Conservation (phyloP, 2,329 filamentous ascomycete genomes). For the Hypoxylon sp. region DNA sequence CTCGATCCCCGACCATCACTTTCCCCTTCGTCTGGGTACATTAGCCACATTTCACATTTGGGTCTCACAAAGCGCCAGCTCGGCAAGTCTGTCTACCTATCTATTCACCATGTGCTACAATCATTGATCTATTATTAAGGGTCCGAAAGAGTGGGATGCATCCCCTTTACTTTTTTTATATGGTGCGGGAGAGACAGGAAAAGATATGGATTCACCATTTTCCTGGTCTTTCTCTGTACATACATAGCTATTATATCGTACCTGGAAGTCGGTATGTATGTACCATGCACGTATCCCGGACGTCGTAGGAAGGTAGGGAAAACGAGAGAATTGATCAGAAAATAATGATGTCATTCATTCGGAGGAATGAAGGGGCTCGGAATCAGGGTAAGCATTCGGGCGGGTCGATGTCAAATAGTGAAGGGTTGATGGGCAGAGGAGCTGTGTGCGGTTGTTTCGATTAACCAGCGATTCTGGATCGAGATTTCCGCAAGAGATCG, state of each 20-base stretch:
- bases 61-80: slow-evolving; percentile 28
- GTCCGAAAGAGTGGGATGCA: too few species aligned
- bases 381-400: slow-evolving; percentile 28
- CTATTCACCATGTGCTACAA: slow-evolving; percentile 17
- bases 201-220: too few species aligned
- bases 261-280: too few species aligned
- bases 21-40: slow-evolving; percentile 31
- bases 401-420: slow-evolving; percentile 19
- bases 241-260: too few species aligned
- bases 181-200: too few species aligned
- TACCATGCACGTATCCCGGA: slow-evolving; percentile 2
- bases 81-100: slow-evolving; percentile 23
- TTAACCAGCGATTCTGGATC: slow-evolving; percentile 7
- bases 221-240: too few species aligned
- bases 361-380: slow-evolving; percentile 13
- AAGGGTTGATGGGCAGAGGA: background rate
- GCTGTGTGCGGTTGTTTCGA: slow-evolving; percentile 25
- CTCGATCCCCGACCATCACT: slow-evolving; percentile 43
- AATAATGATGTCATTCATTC: slow-evolving; percentile 36
- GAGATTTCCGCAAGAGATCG: slow-evolving; percentile 10
- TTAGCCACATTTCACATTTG: slow-evolving; percentile 30
- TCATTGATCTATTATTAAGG: slow-evolving; percentile 27
- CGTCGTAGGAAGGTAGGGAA: slow-evolving; percentile 20
- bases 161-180: too few species aligned
- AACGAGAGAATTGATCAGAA: slow-evolving; percentile 24